A percentile compares a stretch with the other conserved stretches of the same genome.
Evolutionary conservation across 208 protist species (phyloP).

Genomic region (Leishmania guyanensis): DNA sequence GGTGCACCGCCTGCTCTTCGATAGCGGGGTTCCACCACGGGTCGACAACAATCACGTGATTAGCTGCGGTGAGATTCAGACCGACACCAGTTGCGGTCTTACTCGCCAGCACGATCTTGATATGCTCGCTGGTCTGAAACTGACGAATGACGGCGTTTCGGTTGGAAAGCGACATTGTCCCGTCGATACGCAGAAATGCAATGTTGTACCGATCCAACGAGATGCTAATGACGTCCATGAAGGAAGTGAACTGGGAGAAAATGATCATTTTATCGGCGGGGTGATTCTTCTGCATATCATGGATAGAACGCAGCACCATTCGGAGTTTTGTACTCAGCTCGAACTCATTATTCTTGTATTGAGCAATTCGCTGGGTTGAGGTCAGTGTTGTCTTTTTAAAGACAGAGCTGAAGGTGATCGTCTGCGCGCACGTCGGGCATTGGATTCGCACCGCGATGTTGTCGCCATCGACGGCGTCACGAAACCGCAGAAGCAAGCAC

Average conservation of each 20-base stretch:
- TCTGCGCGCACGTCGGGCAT: conserved; percentile 61
- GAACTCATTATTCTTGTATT: conserved; percentile 69
- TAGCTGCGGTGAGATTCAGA: conserved; percentile 97
- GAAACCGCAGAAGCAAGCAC: conserved; percentile 79
- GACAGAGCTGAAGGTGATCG: conserved; percentile 57
- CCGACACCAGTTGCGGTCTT: conserved; percentile 97
- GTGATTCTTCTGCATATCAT: conserved; percentile 66
- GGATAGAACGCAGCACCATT: conserved; percentile 77
- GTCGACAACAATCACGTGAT: conserved; percentile 95
- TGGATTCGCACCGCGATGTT: conserved; percentile 55
- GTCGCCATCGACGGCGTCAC: conserved; percentile 79
- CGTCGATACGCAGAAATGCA: conserved; percentile 88
- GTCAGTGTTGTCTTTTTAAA: conserved; percentile 61
- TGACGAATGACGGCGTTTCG: conserved; percentile 81
- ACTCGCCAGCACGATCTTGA: conserved; percentile 92
- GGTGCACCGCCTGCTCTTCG: conserved; percentile 95
- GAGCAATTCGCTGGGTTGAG: conserved; percentile 75
- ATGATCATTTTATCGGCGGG: conserved; percentile 95
- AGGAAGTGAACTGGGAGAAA: conserved; percentile 98
- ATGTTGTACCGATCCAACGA: conserved; percentile 72
- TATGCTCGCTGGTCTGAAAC: conserved; percentile 60
- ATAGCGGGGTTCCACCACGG: conserved; percentile 97
- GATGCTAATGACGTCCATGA: conserved; percentile 96
- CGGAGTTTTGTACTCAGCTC: conserved; percentile 86
- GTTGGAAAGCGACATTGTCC: conserved; percentile 82